phyloP scores from a whole-genome alignment of 768 basidiomycete genomes.

The Mycena albidolilacea region DNA sequence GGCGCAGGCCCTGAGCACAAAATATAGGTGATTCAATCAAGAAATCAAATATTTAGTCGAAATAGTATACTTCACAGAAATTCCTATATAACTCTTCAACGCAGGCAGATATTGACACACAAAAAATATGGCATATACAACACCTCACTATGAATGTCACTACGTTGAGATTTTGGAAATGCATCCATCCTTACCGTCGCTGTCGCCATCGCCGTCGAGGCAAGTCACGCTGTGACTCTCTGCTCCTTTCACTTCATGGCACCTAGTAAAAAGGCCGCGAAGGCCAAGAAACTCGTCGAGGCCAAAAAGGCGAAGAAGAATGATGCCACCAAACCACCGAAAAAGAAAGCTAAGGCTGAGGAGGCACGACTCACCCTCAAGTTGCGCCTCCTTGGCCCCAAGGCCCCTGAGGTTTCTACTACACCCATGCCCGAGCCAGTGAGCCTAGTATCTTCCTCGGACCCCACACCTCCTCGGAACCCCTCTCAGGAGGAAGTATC shows the following conservation, averaged over 20 bases:
- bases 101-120: no score
- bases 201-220: background rate
- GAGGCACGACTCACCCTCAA: background rate
- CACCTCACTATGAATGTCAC: no score
- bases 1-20: no score
- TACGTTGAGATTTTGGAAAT: background rate
- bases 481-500: background rate
- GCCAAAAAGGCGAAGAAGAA: background rate
- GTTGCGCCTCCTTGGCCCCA: background rate
- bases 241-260: background rate
- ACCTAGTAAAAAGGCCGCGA: background rate
- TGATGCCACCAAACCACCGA: background rate
- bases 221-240: background rate
- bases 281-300: background rate
- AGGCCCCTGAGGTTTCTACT: background rate
- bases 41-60: no score
- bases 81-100: no score
- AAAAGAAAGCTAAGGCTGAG: background rate
- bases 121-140: no score
- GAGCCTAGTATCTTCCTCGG: background rate
- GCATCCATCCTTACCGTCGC: background rate
- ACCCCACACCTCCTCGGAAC: background rate
- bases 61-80: no score
- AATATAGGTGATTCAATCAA: no score
- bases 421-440: no score